A percentile compares a stretch with the other conserved stretches of the same genome.
phyloP scores from a whole-genome alignment of 345 rosid species.

The Cardamine resedifolia region DNA sequence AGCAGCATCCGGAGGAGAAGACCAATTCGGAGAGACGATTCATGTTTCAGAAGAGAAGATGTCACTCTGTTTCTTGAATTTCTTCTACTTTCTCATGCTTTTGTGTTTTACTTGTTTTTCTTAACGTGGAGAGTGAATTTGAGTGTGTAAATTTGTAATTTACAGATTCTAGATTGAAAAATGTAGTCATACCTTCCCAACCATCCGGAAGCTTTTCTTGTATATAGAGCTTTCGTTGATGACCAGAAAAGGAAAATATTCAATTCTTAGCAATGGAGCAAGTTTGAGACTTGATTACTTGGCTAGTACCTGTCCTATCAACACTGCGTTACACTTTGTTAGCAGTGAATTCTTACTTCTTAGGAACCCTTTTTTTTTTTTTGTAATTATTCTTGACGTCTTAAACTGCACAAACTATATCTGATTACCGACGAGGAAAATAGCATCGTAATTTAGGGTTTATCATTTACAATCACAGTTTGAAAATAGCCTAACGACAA shows the following conservation, averaged over 20 bases:
- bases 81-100: background rate
- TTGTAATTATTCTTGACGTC: too few relatives aligned
- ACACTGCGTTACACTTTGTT: too few relatives aligned
- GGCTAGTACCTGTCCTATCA: background rate
- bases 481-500: too few relatives aligned
- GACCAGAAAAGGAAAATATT: background rate
- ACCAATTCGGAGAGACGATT: constrained; percentile 59
- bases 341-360: too few relatives aligned
- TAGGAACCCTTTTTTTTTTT: too few relatives aligned
- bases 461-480: background rate
- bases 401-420: too few relatives aligned
- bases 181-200: background rate
- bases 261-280: background rate
- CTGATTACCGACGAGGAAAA: too few relatives aligned
- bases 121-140: background rate
- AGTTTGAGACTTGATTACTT: background rate
- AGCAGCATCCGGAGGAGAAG: constrained; percentile 43
- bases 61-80: constrained; percentile 77
- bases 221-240: background rate
- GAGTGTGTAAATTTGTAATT: constrained; percentile 24
- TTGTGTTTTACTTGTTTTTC: too few relatives aligned
- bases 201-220: background rate
- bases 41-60: constrained; percentile 80
- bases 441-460: background rate
- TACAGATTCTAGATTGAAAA: background rate